A percentile compares a stretch with the other conserved stretches of the same genome.
Conservation (phyloP, 495 filamentous ascomycete genomes). For the Aspergillus taichungensis region DNA sequence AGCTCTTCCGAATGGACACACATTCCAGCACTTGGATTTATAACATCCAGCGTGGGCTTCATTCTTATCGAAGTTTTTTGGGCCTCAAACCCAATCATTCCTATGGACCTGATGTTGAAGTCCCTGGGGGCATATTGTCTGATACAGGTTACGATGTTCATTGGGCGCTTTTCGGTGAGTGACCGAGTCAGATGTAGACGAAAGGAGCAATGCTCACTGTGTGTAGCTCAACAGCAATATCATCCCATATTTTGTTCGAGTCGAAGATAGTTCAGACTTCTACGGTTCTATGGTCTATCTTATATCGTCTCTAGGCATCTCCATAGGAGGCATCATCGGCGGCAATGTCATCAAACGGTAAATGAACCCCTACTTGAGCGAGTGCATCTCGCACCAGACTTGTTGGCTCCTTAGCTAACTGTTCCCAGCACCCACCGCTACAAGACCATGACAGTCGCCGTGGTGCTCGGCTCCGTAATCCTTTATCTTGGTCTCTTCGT, state of each 20-base stretch:
- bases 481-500: conserved; percentile 14
- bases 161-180: conserved; percentile 7
- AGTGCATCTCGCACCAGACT: too few relatives aligned
- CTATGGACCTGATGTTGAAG: conserved; percentile 12
- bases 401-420: neutral
- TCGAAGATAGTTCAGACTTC: conserved; percentile 7
- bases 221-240: conserved; percentile 8
- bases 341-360: conserved; percentile 23
- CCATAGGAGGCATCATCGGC: conserved; percentile 13
- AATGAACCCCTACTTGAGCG: neutral
- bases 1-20: neutral
- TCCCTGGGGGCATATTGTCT: conserved; percentile 7
- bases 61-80: conserved; percentile 14
- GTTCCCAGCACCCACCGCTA: conserved; percentile 15
- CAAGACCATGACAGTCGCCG: conserved; percentile 15
- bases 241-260: conserved; percentile 15
- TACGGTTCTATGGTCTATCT: conserved; percentile 8
- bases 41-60: conserved; percentile 7
- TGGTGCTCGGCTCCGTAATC: conserved; percentile 5
- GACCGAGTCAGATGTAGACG: too few relatives aligned
- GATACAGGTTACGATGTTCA: conserved; percentile 6
- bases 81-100: conserved; percentile 16
- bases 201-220: too few relatives aligned
- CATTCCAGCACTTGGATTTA: conserved; percentile 2
- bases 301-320: conserved; percentile 7